Evolutionary conservation across 441 rosid genomes (phyloP).

Genomic region (Erodium moschatum): DNA sequence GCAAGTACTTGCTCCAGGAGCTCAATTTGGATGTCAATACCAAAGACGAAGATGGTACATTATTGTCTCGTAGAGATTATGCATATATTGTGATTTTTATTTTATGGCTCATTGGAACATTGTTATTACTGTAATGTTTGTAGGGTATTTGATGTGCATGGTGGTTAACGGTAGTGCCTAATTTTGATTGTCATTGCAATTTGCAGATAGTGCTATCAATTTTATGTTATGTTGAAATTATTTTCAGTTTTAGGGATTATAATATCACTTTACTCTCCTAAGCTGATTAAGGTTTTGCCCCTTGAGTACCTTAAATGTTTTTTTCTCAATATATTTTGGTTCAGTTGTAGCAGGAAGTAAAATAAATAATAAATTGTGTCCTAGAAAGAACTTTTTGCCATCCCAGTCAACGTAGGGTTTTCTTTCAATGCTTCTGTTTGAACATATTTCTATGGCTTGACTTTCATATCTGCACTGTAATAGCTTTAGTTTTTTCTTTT

Average conservation of each 20-base stretch:
- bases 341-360: not conserved
- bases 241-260: not conserved
- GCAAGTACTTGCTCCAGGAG: constrained; percentile 74
- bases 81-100: not conserved
- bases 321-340: not conserved
- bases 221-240: not conserved
- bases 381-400: not conserved
- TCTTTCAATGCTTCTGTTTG: not conserved
- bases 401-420: not conserved
- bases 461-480: not conserved
- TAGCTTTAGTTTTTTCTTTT: not conserved
- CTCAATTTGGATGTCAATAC: constrained; percentile 55
- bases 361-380: not conserved
- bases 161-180: not conserved
- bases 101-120: not conserved
- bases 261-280: not conserved
- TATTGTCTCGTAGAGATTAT: not conserved
- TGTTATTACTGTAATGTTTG: not conserved
- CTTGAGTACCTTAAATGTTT: not conserved
- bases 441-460: not conserved
- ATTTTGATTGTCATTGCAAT: not conserved
- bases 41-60: constrained; percentile 74
- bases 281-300: not conserved
- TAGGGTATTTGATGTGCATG: not conserved
- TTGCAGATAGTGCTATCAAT: not conserved